Conservation (phyloP, 768 basidiomycete species). For the Lactifluus echinatus region DNA sequence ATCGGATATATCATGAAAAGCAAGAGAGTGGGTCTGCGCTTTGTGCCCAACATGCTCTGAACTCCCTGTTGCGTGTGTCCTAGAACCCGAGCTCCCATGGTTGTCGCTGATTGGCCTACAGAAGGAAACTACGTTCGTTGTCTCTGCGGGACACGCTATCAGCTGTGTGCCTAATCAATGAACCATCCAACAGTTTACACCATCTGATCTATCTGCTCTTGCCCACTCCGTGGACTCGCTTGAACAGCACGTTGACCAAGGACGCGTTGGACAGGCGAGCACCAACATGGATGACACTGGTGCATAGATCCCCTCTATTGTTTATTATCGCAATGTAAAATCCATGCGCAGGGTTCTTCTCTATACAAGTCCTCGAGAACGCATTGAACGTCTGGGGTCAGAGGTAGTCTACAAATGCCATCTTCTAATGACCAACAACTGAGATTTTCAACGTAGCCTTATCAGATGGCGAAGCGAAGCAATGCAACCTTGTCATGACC, state of each 20-base stretch:
- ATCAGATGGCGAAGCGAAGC: conserved; percentile 78
- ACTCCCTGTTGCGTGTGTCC: conserved; percentile 67
- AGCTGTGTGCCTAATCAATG: conserved; percentile 16
- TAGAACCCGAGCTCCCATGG: not conserved
- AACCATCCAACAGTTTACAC: conserved; percentile 48
- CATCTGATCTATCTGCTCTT: conserved; percentile 70
- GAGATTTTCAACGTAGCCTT: conserved; percentile 39
- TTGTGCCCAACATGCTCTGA: conserved; percentile 83
- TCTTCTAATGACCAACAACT: not conserved
- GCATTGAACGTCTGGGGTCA: conserved; percentile 81
- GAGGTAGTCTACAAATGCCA: conserved; percentile 37
- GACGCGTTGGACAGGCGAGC: conserved; percentile 38
- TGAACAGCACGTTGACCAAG: conserved; percentile 51
- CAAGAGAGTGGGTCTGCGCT: conserved; percentile 76
- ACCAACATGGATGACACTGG: conserved; percentile 93
- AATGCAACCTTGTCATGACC: conserved; percentile 67
- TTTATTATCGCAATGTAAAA: not conserved
- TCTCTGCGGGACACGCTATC: not conserved
- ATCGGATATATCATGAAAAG: conserved; percentile 67
- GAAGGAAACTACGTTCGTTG: conserved; percentile 43
- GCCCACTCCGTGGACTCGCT: conserved; percentile 59
- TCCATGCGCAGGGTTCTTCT: conserved; percentile 66
- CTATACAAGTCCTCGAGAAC: conserved; percentile 79
- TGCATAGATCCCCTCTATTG: conserved; percentile 21
- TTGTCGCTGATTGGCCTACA: conserved; percentile 21